Base-by-base conservation (phyloP, 192 early-diverging fungal genomes). In the Linnemannia elongata region DNA sequence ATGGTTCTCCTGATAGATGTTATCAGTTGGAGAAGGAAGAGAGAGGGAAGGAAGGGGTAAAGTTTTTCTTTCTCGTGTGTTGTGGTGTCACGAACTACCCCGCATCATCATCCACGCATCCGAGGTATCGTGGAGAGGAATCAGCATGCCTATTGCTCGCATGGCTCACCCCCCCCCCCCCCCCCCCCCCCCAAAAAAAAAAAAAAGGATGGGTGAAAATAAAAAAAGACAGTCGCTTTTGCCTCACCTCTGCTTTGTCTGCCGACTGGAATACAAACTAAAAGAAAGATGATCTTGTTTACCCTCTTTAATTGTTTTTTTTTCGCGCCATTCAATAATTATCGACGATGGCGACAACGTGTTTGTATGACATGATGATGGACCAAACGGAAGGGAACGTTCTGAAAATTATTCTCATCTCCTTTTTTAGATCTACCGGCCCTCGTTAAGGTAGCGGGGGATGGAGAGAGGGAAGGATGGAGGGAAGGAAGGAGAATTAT, bases 61-160 rank as follows among this genome's bases (percentile, higher is more conserved):
- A 6, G 20, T 52, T 18, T 22, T 52, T 52, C 44, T 45, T 52
- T 52, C 18, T 52, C 18, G 49, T 22, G 49, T 60, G 55, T 60
- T 10, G 60, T 66, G n/a, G 60, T 66, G 60, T 66, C 60, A 66
- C 60, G 60, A 66, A 66, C 60, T 66, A 66, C 60, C 57, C 60
- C 60, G 30, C 60, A 33, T 33, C 30, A 33, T 52, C 47, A 20
- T 52, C 17, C 15, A 4, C 47, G 15, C 47, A 52, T 66, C 60
- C 27, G 60, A 66, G 60, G 30, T 4, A 9, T 66, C 60, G 60
- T 66, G 60, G 60, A 66, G 60, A 66, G 30, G 57, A 66, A 33
- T 66, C 35, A 66, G 27, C 60, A 66, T 66, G 9, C 60, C 13
- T 15, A 33, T n/a, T 66, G 60, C 60, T 66, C 30, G 60, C 30